A percentile compares a stretch with the other conserved stretches of the same genome.
Conservation (phyloP, 176 grass and related monocot species). For the Elaeis guineensis region DNA sequence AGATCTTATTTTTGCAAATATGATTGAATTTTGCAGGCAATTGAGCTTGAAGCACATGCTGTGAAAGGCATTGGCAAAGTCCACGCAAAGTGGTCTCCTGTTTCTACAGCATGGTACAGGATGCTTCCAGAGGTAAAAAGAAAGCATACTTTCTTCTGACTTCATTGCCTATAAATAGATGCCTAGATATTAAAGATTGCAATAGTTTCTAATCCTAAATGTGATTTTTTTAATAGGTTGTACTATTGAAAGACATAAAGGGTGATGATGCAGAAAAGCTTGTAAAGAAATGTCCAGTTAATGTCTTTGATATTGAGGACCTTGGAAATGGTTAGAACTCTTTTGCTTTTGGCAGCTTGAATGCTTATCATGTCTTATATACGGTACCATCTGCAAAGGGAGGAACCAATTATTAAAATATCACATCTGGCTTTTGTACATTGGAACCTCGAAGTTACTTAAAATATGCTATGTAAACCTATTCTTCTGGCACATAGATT, state of each 20-base stretch:
- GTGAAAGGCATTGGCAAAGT: conserved; percentile 78
- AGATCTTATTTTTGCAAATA: too few species aligned
- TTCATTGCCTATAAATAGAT: neutral
- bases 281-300: conserved; percentile 58
- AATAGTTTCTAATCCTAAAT: neutral
- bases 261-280: conserved; percentile 51
- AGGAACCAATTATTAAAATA: too few species aligned
- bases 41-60: conserved; percentile 88
- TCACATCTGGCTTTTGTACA: too few species aligned
- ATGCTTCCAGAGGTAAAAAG: conserved; percentile 84
- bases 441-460: too few species aligned
- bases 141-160: conserved; percentile 2
- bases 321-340: conserved; percentile 52
- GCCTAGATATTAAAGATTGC: too few species aligned
- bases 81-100: conserved; percentile 99
- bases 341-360: neutral
- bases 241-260: conserved; percentile 49
- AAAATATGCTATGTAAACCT: too few species aligned
- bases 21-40: conserved; percentile 36
- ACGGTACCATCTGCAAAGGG: too few species aligned
- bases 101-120: conserved; percentile 89
- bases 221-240: conserved; percentile 43
- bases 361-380: neutral
- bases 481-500: too few species aligned
- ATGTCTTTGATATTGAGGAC: conserved; percentile 97